These are phyloP conservation scores for Obelidium mucronatum DNA, from an alignment of 192 early-diverging fungal species.

Conservation along the genomic window DNA sequence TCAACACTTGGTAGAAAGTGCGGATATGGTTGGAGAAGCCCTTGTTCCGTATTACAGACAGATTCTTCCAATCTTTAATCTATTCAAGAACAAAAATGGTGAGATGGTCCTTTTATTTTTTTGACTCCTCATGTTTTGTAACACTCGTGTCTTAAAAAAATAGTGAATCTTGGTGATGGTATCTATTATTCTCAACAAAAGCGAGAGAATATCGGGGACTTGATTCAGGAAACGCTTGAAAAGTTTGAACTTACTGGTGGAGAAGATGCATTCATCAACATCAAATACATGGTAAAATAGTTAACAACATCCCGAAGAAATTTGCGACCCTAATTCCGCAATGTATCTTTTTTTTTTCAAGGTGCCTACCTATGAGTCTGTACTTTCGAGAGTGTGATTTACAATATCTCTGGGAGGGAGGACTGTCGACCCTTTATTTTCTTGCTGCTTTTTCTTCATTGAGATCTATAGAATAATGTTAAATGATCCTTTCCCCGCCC, in stretches of 20 bases:
- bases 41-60: conserved; percentile 71
- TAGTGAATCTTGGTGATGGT: conserved; percentile 69
- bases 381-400: conserved; percentile 43
- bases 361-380: conserved; percentile 52
- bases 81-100: conserved; percentile 74
- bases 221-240: conserved; percentile 70
- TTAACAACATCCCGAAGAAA: neutral
- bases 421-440: too few relatives aligned
- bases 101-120: conserved; percentile 13
- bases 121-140: conserved; percentile 2
- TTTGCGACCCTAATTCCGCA: neutral
- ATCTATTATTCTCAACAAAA: conserved; percentile 75
- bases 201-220: conserved; percentile 70
- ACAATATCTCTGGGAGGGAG: neutral
- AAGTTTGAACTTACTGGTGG: conserved; percentile 71
- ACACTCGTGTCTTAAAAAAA: neutral
- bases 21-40: conserved; percentile 71
- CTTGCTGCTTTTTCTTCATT: too few relatives aligned
- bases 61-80: conserved; percentile 68
- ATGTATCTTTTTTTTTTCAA: neutral
- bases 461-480: too few relatives aligned
- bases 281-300: conserved; percentile 67
- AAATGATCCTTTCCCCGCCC: too few relatives aligned
- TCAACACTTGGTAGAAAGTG: conserved; percentile 69
- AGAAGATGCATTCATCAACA: conserved; percentile 75